These are phyloP conservation scores for Physcomitrellopsis africana DNA, from an alignment of 225 moss, liverwort and hornwort species.

Conservation along the genomic window DNA sequence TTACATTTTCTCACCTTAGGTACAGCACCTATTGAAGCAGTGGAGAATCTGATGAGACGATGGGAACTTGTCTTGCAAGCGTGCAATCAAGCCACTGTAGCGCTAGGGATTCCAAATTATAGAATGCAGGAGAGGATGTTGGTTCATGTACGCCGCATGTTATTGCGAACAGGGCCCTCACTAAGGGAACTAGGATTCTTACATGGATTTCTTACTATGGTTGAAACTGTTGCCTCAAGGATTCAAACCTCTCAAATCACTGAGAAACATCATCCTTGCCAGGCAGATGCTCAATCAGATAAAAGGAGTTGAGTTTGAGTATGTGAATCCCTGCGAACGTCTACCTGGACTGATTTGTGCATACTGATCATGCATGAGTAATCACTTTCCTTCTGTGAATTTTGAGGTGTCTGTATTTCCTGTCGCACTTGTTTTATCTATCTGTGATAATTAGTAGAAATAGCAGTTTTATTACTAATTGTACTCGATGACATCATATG, in stretches of 20 bases:
- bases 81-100: constrained; percentile 43
- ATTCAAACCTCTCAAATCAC: constrained; percentile 22
- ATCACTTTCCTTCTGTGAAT: too few species aligned
- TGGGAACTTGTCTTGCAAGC: constrained; percentile 51
- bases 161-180: constrained; percentile 57
- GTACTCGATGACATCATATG: too few species aligned
- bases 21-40: constrained; percentile 48
- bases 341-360: not conserved
- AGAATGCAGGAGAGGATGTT: constrained; percentile 60
- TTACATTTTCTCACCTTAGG: constrained; percentile 38
- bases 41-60: constrained; percentile 60
- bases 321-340: not conserved
- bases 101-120: constrained; percentile 46
- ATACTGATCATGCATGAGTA: too few species aligned
- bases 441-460: too few species aligned
- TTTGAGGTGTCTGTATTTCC: too few species aligned
- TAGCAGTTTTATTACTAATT: too few species aligned
- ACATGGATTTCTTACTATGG: constrained; percentile 62
- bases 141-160: constrained; percentile 52
- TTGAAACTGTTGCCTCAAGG: constrained; percentile 41
- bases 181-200: constrained; percentile 56
- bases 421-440: too few species aligned
- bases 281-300: constrained; percentile 19
- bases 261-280: constrained; percentile 18
- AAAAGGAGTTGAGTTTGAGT: constrained; percentile 13